phyloP scores from a whole-genome alignment of 2,329 filamentous ascomycete species.

The Zasmidium angulare region DNA sequence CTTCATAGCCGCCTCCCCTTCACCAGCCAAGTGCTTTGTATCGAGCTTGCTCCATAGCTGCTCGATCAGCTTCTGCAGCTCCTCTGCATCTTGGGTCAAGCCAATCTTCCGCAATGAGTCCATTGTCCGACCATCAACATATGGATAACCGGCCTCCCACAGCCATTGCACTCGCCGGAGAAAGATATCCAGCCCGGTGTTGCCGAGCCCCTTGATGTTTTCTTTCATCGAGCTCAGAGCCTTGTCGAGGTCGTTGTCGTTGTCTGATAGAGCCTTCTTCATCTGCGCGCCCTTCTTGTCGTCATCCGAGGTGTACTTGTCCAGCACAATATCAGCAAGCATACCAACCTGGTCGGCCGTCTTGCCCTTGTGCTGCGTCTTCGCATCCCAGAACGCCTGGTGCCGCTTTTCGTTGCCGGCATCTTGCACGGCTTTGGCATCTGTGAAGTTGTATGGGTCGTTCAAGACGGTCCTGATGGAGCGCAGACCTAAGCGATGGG shows the following conservation, averaged over 20 bases:
- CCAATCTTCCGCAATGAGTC: constrained; percentile 38
- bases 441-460: constrained; percentile 42
- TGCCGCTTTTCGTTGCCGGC: constrained; percentile 40
- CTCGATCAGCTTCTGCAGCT: constrained; percentile 37
- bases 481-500: constrained; percentile 45
- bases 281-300: constrained; percentile 35
- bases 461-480: constrained; percentile 48
- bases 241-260: constrained; percentile 29
- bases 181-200: constrained; percentile 45
- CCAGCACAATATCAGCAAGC: constrained; percentile 34
- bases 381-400: constrained; percentile 43
- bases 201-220: constrained; percentile 43
- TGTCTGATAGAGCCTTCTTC: constrained; percentile 35
- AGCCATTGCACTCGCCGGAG: constrained; percentile 42
- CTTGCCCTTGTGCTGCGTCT: constrained; percentile 49
- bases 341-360: constrained; percentile 42
- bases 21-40: constrained; percentile 29
- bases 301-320: constrained; percentile 34
- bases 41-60: constrained; percentile 38
- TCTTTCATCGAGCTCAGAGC: constrained; percentile 35
- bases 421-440: constrained; percentile 34
- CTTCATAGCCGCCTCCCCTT: constrained; percentile 38
- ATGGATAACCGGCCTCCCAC: constrained; percentile 42
- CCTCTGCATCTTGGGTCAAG: constrained; percentile 36
- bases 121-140: constrained; percentile 39